Evolutionary conservation across 306 rosid species (phyloP), one percentile per base, ranked within the genome.

Genomic region (Echinosophora koreensis): DNA sequence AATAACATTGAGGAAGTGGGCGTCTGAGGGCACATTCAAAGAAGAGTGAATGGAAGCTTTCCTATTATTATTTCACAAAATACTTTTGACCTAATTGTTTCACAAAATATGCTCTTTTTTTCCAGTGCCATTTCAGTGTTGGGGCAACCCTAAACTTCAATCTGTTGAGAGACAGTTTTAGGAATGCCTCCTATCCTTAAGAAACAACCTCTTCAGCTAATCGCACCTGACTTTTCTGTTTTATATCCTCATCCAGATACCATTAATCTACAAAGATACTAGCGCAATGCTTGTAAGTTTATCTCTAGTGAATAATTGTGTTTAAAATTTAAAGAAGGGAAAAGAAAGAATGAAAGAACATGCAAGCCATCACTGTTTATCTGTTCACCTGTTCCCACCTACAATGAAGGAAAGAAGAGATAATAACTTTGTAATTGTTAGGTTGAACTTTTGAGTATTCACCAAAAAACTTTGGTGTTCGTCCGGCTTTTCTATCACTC

Each of bases 401-500:
- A 30, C 16, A 16, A 15, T 28, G 32, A n/a, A 34, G 27, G 13
- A 69, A 65, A 61, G 27, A 56, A 39, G 34, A 27, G 30, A 55
- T 12, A 46, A 71, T 12, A 70, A 1, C 16, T 18, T 35, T 14
- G 51, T 64, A 56, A n/a, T 18, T 71, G 47, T 74, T 50, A 18
- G 13, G 59, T 32, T 77, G 52, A 51, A 56, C 44, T 57, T 41
- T 10, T 18, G 74, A 71, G 71, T 11, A 27, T 80, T 75, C 46
- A n/a, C 32, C 17, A 13, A 8, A 1, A 38, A 9, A 57, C 55
- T 66, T 39, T 34, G 47, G 51, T 41, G 30, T 66, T 54, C 37
- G 2, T 73, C 66, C 64, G 28, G 66, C 66, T 44, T 60, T 70
- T 37, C 28, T 35, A n/a, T 74, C 49, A 13, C 69, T 74, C 49